Conservation (phyloP, 306 rosid species). For the Dicorynia guianensis region DNA sequence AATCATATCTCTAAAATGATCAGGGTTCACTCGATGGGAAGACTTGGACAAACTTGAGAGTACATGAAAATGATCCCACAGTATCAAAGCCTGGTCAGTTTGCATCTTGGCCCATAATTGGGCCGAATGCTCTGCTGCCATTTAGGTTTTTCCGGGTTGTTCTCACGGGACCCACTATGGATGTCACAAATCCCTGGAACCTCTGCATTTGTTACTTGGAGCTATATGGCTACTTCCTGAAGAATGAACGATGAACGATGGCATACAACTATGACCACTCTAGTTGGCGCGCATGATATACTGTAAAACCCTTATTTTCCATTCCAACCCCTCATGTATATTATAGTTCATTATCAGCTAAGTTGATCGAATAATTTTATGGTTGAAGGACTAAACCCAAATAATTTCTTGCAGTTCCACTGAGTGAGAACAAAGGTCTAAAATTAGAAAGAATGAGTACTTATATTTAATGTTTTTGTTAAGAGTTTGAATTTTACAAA, state of each 20-base stretch:
- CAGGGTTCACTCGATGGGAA: constrained; percentile 95
- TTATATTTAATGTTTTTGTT: too few relatives aligned
- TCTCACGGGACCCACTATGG: constrained; percentile 71
- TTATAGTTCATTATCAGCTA: constrained; percentile 5
- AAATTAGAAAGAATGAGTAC: too few relatives aligned
- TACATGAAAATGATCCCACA: constrained; percentile 81
- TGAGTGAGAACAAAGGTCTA: too few relatives aligned
- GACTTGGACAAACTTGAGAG: constrained; percentile 76
- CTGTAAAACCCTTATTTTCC: too few relatives aligned
- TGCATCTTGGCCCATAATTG: constrained; percentile 82
- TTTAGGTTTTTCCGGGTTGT: constrained; percentile 77
- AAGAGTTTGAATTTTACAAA: too few relatives aligned
- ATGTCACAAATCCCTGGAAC: constrained; percentile 78
- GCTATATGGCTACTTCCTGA: constrained; percentile 83
- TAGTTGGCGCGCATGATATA: too few relatives aligned
- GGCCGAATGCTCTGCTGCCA: constrained; percentile 80
- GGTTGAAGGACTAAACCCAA: not conserved
- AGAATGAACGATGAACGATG: not conserved
- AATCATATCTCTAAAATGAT: constrained; percentile 20
- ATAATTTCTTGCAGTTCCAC: too few relatives aligned
- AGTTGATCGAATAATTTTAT: constrained; percentile 15
- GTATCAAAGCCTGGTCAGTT: constrained; percentile 88
- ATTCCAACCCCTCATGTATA: not conserved
- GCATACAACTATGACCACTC: too few relatives aligned
- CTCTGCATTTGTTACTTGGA: constrained; percentile 82